A percentile compares a stretch with the other conserved stretches of the same genome.
phyloP scores from a whole-genome alignment of 192 early-diverging fungal species.

The Dispira simplex region DNA sequence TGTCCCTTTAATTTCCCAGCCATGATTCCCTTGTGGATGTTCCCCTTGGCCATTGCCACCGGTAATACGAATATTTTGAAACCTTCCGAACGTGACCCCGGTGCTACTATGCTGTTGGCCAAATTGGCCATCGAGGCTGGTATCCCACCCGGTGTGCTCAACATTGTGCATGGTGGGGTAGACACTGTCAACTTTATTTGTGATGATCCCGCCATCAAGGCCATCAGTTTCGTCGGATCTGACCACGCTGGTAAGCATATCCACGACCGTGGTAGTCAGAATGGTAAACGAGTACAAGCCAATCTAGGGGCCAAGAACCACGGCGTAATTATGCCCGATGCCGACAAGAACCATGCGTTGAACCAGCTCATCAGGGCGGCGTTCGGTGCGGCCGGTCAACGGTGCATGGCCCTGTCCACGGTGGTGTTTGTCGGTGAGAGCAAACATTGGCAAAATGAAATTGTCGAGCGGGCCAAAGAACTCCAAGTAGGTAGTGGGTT shows the following conservation, averaged over 20 bases:
- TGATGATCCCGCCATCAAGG: constrained; percentile 66
- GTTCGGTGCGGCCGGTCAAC: constrained; percentile 95
- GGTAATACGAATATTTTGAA: constrained; percentile 89
- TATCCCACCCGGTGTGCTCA: constrained; percentile 79
- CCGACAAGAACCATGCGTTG: constrained; percentile 88
- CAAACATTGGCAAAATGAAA: constrained; percentile 70
- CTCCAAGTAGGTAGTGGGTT: constrained; percentile 78
- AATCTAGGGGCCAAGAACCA: constrained; percentile 98
- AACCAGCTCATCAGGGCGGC: constrained; percentile 85
- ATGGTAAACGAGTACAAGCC: constrained; percentile 94
- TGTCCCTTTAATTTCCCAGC: constrained; percentile 97
- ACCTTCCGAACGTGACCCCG: constrained; percentile 89
- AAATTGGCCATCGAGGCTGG: constrained; percentile 78
- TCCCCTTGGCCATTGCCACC: constrained; percentile 83
- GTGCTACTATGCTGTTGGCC: constrained; percentile 79
- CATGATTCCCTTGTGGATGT: constrained; percentile 92
- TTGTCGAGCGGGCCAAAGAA: constrained; percentile 69
- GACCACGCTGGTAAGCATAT: constrained; percentile 84
- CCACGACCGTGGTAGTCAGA: constrained; percentile 63
- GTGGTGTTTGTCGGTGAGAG: constrained; percentile 80
- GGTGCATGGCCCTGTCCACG: constrained; percentile 95
- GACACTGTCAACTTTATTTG: constrained; percentile 87
- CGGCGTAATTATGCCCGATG: constrained; percentile 85
- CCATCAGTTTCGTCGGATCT: constrained; percentile 89
- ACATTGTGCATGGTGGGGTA: constrained; percentile 78